Percentiles rank a stretch among this genome's conserved stretches.
phyloP scores from a whole-genome alignment of 805 yeast genomes.

The Candida hungchunana region DNA sequence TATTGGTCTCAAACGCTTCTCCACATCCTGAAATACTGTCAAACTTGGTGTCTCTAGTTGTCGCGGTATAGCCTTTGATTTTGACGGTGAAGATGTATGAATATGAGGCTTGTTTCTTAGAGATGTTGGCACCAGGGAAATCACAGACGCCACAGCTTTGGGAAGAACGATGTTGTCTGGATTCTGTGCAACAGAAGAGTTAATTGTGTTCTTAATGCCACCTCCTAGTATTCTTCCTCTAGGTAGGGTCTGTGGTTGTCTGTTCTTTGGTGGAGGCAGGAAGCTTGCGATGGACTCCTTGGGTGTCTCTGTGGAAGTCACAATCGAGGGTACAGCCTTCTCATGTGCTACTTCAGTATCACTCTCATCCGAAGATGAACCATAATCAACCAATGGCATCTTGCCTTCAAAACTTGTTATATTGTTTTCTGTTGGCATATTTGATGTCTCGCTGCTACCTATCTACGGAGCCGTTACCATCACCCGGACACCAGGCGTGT shows the following conservation, averaged over 20 bases:
- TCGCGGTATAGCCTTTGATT: too few species aligned
- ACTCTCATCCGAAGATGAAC: constrained; percentile 16
- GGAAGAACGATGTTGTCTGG: constrained; percentile 20
- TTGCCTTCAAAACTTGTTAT: too few species aligned
- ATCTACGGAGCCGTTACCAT: too few species aligned
- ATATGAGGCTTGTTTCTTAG: constrained; percentile 12
- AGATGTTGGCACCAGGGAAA: constrained; percentile 23
- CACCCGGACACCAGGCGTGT: too few species aligned
- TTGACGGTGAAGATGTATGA: too few species aligned
- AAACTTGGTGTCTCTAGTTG: too few species aligned
- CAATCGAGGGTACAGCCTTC: neutral
- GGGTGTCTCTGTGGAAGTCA: neutral
- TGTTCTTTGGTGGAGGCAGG: constrained; percentile 24
- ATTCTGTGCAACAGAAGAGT: constrained; percentile 13
- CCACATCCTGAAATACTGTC: too few species aligned
- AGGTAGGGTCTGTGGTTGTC: constrained; percentile 5
- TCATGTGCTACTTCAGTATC: constrained; percentile 5
- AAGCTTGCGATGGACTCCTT: constrained; percentile 21
- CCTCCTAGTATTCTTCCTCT: constrained; percentile 16
- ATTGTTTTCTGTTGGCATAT: too few species aligned
- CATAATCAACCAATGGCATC: constrained; percentile 19
- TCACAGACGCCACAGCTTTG: constrained; percentile 12
- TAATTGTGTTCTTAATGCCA: constrained; percentile 16
- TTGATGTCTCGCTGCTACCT: too few species aligned
- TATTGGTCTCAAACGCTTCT: neutral